A percentile compares a stretch with the other conserved stretches of the same genome.
Evolutionary conservation across 306 rosid species (phyloP).

Genomic region (Coriaria nepalensis): DNA sequence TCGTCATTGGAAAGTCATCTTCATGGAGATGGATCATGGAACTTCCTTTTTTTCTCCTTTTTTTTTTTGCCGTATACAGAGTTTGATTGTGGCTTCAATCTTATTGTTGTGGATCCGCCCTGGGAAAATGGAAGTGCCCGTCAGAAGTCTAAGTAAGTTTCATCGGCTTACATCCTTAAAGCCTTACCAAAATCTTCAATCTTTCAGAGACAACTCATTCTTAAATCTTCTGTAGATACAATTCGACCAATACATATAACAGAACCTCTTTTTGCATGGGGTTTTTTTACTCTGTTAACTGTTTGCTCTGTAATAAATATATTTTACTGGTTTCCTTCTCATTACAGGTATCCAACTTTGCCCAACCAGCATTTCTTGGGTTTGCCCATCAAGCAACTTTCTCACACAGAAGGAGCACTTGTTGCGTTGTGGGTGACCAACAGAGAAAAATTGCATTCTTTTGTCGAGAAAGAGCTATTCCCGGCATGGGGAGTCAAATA

Average conservation of each 20-base stretch:
- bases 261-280: too few species aligned
- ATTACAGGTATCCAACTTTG: constrained; percentile 72
- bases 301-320: not conserved
- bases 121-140: constrained; percentile 95
- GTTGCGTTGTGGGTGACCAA: constrained; percentile 91
- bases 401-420: constrained; percentile 67
- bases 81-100: constrained; percentile 55
- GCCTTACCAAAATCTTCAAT: too few species aligned
- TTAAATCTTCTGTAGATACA: too few species aligned
- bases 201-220: too few species aligned
- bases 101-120: constrained; percentile 80
- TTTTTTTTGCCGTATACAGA: constrained; percentile 23
- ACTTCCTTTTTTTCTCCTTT: not conserved
- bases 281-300: not conserved
- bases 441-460: constrained; percentile 73
- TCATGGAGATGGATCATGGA: too few species aligned
- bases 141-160: constrained; percentile 55
- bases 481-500: constrained; percentile 75
- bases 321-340: constrained; percentile 5
- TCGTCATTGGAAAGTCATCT: too few species aligned
- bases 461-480: constrained; percentile 73
- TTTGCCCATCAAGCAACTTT: constrained; percentile 66
- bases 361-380: constrained; percentile 66
- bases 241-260: too few species aligned
- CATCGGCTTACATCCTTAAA: too few species aligned